Evolutionary conservation across 139 green algal species (phyloP), one percentile per base, ranked within the genome.

Genomic region (Desmodesmus armatus): DNA sequence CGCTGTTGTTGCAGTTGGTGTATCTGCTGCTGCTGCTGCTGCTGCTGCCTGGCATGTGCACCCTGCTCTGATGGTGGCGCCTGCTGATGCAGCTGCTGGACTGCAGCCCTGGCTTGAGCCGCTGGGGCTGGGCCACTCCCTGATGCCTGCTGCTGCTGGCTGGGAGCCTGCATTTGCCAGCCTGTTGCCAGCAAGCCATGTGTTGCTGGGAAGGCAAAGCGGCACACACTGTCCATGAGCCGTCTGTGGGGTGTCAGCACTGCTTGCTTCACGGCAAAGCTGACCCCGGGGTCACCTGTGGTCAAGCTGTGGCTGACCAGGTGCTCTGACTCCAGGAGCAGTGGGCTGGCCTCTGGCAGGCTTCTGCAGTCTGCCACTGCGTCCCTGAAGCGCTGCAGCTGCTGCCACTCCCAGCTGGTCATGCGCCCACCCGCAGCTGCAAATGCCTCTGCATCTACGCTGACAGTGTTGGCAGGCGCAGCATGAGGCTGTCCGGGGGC

Each of bases 161-260:
- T 55, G 7, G 9, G 9, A 21, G 47, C 9, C 47, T 37, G 5
- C 29, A 65, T 19, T 27, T 63, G 78, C 53, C 53, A 72, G 23
- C 76, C 76, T 11, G 31, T 60, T 15, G 31, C 37, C 6, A 82
- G 35, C 35, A 82, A 25, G 35, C 43, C 55, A 44, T 86, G 80
- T 33, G 70, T 79, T 5, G 69, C 27, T 33, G 80, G 80, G 39
- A 80, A 86, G 15, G 80, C 80, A 71, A 86, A 86, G 51, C 80
- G 80, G 44, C 72, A 77, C 33, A 86, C 80, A 63, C 80, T 86
- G 69, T 86, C 80, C 80, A 86, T 86, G 5, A 86, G 67, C 51
- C 80, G 51, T 25, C 80, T 86, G 49, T 80, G 70, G 15, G 80
- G 70, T 1, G 37, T 53, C 27, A 86, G 51, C 49, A 62, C 53